phyloP scores from a whole-genome alignment of 441 rosid species.

The Populus trichocarpa region DNA sequence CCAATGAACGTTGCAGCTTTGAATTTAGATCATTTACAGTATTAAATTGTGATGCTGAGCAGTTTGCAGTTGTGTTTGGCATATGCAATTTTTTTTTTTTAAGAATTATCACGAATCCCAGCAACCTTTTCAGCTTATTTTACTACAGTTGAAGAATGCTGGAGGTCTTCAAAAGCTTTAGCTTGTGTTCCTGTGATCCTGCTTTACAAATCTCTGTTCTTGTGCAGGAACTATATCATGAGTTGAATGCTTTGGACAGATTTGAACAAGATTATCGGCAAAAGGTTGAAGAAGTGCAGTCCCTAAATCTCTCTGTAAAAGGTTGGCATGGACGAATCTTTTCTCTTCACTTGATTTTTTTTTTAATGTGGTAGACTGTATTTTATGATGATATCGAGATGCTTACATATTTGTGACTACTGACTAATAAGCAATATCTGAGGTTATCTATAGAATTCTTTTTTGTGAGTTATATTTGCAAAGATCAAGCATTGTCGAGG shows the following conservation, averaged over 20 bases:
- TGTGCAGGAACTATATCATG: conserved; percentile 83
- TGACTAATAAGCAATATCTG: not conserved
- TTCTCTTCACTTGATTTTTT: not conserved
- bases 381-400: not conserved
- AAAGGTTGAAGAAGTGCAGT: conserved; percentile 62
- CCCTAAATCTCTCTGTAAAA: conserved; percentile 66
- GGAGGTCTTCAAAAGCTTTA: conserved; percentile 3
- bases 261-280: conserved; percentile 68
- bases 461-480: too few species aligned
- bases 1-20: not conserved
- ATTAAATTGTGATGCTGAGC: not conserved
- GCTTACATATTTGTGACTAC: not conserved
- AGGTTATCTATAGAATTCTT: not conserved
- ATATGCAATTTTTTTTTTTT: not conserved
- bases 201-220: conserved; percentile 17
- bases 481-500: too few species aligned
- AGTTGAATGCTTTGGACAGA: conserved; percentile 72
- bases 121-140: not conserved
- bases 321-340: conserved; percentile 38
- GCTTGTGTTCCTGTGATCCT: conserved; percentile 1
- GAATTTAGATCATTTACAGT: not conserved
- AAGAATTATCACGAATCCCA: not conserved
- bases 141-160: not conserved
- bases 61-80: not conserved
- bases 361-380: not conserved